Conservation (phyloP, 2,329 filamentous ascomycete species). For the Plenodomus biglobosus region DNA sequence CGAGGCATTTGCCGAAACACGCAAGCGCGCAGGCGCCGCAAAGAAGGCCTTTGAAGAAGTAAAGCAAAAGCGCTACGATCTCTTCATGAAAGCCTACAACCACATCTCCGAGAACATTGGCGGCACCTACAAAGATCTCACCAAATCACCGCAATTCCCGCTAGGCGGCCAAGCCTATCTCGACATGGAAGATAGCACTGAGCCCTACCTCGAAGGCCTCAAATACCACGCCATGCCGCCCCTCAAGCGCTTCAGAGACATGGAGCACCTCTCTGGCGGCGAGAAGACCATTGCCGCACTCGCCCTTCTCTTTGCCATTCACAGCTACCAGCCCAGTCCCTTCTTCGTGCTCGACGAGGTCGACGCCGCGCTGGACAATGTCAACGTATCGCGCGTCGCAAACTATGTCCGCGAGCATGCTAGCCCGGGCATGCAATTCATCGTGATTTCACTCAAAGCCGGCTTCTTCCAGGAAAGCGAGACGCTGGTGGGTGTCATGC, state of each 20-base stretch:
- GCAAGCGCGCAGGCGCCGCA: constrained; percentile 69
- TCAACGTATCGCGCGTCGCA: constrained; percentile 93
- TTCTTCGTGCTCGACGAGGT: constrained; percentile 99
- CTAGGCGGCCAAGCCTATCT: constrained; percentile 88
- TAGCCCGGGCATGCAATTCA: constrained; percentile 97
- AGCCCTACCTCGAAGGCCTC: constrained; percentile 92
- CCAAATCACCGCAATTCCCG: constrained; percentile 84
- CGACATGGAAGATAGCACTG: constrained; percentile 93
- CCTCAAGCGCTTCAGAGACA: constrained; percentile 96
- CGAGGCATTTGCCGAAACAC: constrained; percentile 84
- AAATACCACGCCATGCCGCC: constrained; percentile 99
- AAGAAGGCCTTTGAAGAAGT: constrained; percentile 82
- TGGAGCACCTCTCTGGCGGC: constrained; percentile 96
- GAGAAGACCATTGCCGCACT: constrained; percentile 99
- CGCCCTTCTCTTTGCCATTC: constrained; percentile 93
- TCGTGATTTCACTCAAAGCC: constrained; percentile 95
- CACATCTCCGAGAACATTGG: constrained; percentile 96
- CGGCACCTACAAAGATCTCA: constrained; percentile 92
- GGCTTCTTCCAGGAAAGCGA: constrained; percentile 96
- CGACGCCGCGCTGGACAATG: constrained; percentile 95
- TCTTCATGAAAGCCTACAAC: constrained; percentile 92
- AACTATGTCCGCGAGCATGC: constrained; percentile 95
- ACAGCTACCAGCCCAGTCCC: constrained; percentile 91
- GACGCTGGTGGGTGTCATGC: constrained; percentile 91
- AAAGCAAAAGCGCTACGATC: constrained; percentile 78